Conservation (phyloP, 208 protist genomes). For the Novymonas esmeraldas region DNA sequence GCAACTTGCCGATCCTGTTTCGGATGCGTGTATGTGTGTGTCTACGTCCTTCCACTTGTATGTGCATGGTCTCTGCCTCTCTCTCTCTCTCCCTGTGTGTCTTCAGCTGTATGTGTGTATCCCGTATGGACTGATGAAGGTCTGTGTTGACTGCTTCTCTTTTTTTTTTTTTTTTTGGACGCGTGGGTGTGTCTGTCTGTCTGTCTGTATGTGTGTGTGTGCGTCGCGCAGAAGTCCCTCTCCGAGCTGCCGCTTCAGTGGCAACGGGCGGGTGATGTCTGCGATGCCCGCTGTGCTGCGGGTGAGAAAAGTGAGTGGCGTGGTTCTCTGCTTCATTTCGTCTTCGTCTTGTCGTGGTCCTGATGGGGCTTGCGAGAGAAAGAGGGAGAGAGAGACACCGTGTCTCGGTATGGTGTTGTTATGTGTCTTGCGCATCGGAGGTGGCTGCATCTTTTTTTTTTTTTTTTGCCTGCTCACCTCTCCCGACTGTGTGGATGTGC, state of each 20-base stretch:
- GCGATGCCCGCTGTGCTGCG: too few species aligned
- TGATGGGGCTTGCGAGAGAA: not conserved
- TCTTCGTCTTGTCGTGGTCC: not conserved
- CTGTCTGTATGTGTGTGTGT: too few species aligned
- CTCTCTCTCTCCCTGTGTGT: not conserved
- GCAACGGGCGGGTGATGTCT: too few species aligned
- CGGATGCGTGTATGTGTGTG: not conserved
- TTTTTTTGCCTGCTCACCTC: not conserved
- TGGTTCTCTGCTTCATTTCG: not conserved
- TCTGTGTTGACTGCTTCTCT: too few species aligned
- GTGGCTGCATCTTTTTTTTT: slow-evolving; percentile 10
- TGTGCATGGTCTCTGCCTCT: not conserved
- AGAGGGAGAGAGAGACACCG: not conserved
- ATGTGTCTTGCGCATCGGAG: not conserved
- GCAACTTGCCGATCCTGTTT: not conserved
- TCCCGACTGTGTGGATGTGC: not conserved
- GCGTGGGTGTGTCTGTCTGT: too few species aligned
- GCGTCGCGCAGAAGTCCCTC: too few species aligned
- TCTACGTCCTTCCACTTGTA: not conserved
- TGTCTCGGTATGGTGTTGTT: too few species aligned
- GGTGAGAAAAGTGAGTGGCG: not conserved
- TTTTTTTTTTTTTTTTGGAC: too few species aligned
- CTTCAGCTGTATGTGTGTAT: too few species aligned
- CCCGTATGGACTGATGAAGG: too few species aligned
- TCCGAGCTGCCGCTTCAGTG: too few species aligned